phyloP scores from a whole-genome alignment of 2,329 filamentous ascomycete species.

The Alternaria panax region DNA sequence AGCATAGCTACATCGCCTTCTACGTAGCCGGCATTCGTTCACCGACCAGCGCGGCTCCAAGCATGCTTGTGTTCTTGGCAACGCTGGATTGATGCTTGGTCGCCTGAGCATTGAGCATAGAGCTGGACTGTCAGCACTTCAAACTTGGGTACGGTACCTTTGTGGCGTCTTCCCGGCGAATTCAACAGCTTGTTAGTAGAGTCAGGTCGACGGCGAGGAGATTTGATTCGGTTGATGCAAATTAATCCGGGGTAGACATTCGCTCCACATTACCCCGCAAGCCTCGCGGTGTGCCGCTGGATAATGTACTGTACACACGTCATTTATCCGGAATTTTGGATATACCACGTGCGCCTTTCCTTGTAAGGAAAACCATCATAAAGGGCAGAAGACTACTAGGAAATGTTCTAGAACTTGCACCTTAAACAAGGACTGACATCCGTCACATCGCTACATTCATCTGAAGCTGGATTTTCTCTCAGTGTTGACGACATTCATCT shows the following conservation, averaged over 20 bases:
- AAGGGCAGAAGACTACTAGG: not conserved
- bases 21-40: not conserved
- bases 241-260: constrained; percentile 11
- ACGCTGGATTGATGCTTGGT: not conserved
- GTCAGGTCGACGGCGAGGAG: not conserved
- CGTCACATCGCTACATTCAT: not conserved
- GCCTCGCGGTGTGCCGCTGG: not conserved
- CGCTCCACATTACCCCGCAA: constrained; percentile 11
- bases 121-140: not conserved
- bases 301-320: not conserved
- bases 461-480: constrained; percentile 9
- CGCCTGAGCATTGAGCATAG: not conserved
- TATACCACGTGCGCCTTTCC: not conserved
- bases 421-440: not conserved
- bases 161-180: not conserved
- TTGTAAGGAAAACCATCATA: not conserved
- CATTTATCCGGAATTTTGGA: not conserved
- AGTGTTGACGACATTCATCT: constrained; percentile 32
- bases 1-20: not conserved
- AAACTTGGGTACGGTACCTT: not conserved
- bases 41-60: not conserved
- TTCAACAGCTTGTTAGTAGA: not conserved
- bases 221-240: not conserved
- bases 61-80: not conserved
- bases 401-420: not conserved